Conservation (phyloP, 768 basidiomycete species). For the Russula sp. region DNA sequence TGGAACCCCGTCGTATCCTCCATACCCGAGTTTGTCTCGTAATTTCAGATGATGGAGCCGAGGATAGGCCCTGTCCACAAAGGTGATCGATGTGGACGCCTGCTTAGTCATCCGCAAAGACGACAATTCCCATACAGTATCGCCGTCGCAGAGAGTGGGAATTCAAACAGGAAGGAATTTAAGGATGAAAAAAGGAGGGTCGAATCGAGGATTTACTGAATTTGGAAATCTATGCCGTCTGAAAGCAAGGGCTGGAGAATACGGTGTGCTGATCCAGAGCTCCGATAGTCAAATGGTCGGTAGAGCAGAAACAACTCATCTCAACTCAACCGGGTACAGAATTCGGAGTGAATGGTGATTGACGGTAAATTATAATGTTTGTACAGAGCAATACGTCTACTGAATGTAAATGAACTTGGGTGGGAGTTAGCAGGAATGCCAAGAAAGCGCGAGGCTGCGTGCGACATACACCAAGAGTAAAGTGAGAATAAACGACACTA, state of each 20-base stretch:
- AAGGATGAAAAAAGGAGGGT: neutral
- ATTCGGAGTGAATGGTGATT: neutral
- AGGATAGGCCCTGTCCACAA: too few relatives aligned
- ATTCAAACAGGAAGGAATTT: neutral
- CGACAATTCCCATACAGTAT: neutral
- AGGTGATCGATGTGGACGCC: too few relatives aligned
- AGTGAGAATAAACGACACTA: constrained; percentile 17
- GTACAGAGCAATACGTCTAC: constrained; percentile 11
- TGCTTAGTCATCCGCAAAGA: constrained; percentile 8
- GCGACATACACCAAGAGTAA: neutral
- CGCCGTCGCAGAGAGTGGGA: neutral
- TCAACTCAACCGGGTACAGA: neutral
- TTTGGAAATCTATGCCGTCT: neutral
- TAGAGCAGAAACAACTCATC: neutral
- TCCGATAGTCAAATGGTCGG: neutral
- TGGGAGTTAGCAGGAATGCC: neutral
- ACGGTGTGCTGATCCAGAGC: neutral
- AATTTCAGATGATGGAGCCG: neutral
- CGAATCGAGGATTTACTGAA: neutral
- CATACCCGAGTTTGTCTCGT: neutral
- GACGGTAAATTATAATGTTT: neutral
- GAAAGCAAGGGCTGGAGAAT: neutral
- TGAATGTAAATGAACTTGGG: neutral
- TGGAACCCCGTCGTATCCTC: constrained; percentile 35
- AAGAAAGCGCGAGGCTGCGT: neutral